Percentiles rank a stretch among this genome's conserved stretches.
Conservation (phyloP, 176 grass and related monocot genomes). For the Bolboschoenus planiculmis region DNA sequence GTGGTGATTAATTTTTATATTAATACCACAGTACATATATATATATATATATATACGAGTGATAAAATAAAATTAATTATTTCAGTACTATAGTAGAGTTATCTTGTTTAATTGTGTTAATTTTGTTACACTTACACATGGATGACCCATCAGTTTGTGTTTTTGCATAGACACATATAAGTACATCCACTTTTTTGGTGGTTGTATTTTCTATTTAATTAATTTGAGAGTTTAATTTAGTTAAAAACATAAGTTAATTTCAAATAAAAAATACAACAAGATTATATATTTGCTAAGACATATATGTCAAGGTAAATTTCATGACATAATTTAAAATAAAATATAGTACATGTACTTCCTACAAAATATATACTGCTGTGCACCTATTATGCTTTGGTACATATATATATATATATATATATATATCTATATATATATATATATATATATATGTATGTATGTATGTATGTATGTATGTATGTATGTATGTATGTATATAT, state of each 20-base stretch:
- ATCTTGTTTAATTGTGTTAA: constrained; percentile 23
- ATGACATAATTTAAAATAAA: neutral
- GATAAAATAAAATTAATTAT: neutral
- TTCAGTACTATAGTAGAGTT: neutral
- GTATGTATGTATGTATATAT: too few species aligned
- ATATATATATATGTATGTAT: too few species aligned
- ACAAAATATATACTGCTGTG: too few species aligned
- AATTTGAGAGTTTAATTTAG: too few species aligned
- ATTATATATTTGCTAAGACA: neutral
- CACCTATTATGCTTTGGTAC: too few species aligned
- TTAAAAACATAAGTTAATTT: neutral
- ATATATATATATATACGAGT: neutral
- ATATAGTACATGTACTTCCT: too few species aligned
- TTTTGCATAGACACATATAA: neutral
- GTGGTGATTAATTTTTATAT: neutral
- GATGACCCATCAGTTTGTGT: neutral
- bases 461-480: too few species aligned
- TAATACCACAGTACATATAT: neutral
- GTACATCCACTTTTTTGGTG: too few species aligned
- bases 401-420: too few species aligned
- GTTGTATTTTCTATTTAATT: too few species aligned
- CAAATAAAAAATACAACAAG: neutral
- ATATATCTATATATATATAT: too few species aligned
- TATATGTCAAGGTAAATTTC: neutral
- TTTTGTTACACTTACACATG: neutral